Base-by-base conservation (phyloP, 2,329 filamentous ascomycete species). In the Fusarium caatingaense region DNA sequence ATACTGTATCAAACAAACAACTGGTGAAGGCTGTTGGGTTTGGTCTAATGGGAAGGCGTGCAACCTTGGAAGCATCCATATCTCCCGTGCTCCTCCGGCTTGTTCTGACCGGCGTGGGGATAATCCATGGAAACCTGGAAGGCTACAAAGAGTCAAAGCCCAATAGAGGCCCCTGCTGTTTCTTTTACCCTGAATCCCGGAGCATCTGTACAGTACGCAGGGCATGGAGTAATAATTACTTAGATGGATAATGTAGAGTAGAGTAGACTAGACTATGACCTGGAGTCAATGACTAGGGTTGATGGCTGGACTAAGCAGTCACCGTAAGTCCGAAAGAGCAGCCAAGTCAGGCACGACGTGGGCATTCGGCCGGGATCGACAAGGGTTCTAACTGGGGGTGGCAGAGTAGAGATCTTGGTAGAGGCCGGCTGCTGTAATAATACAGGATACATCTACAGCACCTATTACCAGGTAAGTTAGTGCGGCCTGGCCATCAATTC, bases 321-420 rank as follows among this genome's bases (percentile, higher is more conserved):
- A 66, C 51, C 54, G 67, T 56, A 64, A 49, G 58, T 60, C 51
- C 54, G 67, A 54, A 64, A 49, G 60, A 60, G 68, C 56, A 71
- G 64, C 64, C 73, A 75, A 71, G 68, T 71, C 73, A 73, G 70
- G 73, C 74, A 74, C 72, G 72, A 64, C 64, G 70, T 71, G 72
- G 69, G 67, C 59, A 73, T 73, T 71, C 73, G 71, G 64, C 65
- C 59, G 64, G 68, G 73, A 73, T 70, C 53, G 70, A 73, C 68
- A 64, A 74, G 73, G 73, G 60, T 70, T 58, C 50, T 46, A 42
- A 25, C 40, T 61, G 68, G 68, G 63, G 62, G 68, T 64, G 50
- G 70, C 70, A 68, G 71, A 66, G 70, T 48, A 57, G 51, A 61
- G 57, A 65, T 70, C 63, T 60, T 51, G 60, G 54, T 65, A 46